Percentiles rank a stretch among this genome's conserved stretches.
These are phyloP conservation scores for Chaetomium sp. DNA, from an alignment of 2,329 filamentous ascomycete genomes.

Conservation along the genomic window DNA sequence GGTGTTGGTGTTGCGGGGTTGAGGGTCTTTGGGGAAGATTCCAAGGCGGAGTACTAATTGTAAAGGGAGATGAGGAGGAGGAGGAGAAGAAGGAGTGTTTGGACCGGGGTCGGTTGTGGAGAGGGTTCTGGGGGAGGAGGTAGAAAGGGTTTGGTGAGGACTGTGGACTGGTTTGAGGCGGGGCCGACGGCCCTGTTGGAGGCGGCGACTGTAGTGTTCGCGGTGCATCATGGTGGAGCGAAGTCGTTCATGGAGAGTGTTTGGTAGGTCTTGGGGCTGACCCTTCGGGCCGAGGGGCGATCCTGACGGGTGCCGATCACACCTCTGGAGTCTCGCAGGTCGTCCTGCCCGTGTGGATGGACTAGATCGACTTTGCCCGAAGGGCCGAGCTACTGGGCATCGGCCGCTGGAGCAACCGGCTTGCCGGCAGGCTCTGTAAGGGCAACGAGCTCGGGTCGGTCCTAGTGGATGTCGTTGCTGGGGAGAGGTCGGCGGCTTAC, in stretches of 20 bases:
- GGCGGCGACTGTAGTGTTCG: background rate
- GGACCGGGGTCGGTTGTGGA: background rate
- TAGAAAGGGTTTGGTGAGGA: background rate
- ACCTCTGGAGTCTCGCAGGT: conserved; percentile 5
- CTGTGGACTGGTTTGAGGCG: conserved; percentile 8
- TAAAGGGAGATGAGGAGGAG: no score
- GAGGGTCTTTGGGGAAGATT: conserved; percentile 12
- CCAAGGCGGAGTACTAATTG: background rate
- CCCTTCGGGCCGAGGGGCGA: no score
- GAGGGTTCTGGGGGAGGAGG: background rate
- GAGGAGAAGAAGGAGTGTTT: no score
- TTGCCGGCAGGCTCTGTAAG: conserved; percentile 17
- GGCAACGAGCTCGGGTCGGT: conserved; percentile 25
- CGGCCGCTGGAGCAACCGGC: conserved; percentile 30
- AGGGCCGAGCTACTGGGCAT: conserved; percentile 31
- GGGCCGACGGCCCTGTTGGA: conserved; percentile 2
- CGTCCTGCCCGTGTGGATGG: conserved; percentile 25
- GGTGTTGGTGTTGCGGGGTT: no score
- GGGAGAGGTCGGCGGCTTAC: conserved; percentile 22
- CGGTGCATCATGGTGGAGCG: conserved; percentile 9
- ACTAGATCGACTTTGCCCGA: conserved; percentile 31
- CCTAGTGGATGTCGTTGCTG: conserved; percentile 28
- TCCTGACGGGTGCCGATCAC: background rate
- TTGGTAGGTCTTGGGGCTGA: background rate
- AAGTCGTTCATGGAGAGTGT: conserved; percentile 10